phyloP scores from a whole-genome alignment of 371 early-diverging fungal species.

The Haplosporangium sp. region DNA sequence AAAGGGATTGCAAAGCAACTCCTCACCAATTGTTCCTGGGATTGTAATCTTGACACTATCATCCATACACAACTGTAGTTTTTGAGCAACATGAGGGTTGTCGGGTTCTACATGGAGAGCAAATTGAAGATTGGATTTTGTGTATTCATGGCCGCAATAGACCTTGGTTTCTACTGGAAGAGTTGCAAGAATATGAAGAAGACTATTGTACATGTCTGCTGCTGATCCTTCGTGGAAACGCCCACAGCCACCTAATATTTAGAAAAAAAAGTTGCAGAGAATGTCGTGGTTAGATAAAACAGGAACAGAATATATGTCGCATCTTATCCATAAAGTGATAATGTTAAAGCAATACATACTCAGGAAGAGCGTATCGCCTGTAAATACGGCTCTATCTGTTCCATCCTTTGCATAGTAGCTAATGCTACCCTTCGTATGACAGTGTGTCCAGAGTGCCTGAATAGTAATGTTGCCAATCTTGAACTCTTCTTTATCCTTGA shows the following conservation, averaged over 20 bases:
- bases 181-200: constrained; percentile 69
- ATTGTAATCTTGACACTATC: constrained; percentile 67
- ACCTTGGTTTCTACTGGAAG: constrained; percentile 88
- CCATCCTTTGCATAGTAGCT: constrained; percentile 84
- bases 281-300: background rate
- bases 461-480: constrained; percentile 78
- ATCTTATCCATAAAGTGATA: background rate
- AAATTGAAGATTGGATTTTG: constrained; percentile 76
- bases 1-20: constrained; percentile 90
- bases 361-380: constrained; percentile 44
- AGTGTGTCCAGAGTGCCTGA: constrained; percentile 79
- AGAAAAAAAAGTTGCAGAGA: background rate
- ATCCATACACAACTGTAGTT: constrained; percentile 49
- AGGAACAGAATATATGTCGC: background rate
- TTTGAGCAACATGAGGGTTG: constrained; percentile 59
- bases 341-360: constrained; percentile 51
- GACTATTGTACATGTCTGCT: constrained; percentile 83
- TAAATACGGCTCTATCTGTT: constrained; percentile 47
- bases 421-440: constrained; percentile 93
- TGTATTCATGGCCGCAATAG: constrained; percentile 96
- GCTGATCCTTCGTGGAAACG: constrained; percentile 94
- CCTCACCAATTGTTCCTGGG: constrained; percentile 90
- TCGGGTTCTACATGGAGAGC: constrained; percentile 70
- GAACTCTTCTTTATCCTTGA: constrained; percentile 82
- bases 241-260: constrained; percentile 79